Percentiles rank a stretch among this genome's conserved stretches.
Evolutionary conservation across 257 asterid species (phyloP).

Genomic region (Petrea volubilis): DNA sequence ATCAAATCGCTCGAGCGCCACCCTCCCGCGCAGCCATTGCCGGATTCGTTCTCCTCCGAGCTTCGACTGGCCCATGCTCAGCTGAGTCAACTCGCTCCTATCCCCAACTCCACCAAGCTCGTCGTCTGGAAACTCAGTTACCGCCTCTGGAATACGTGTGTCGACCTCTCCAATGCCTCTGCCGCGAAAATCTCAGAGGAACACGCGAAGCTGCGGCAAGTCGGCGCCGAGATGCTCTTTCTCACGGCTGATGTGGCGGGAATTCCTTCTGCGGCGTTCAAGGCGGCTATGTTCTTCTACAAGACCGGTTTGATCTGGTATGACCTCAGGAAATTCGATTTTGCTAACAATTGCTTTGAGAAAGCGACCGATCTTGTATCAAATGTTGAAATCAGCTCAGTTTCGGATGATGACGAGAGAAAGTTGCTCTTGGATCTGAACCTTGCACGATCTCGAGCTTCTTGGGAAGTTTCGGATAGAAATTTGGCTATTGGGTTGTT

Average conservation of each 20-base stretch:
- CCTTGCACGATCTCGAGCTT: constrained; percentile 74
- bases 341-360: constrained; percentile 79
- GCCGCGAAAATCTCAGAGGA: constrained; percentile 47
- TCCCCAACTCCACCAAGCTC: constrained; percentile 67
- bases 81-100: constrained; percentile 63
- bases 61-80: constrained; percentile 50
- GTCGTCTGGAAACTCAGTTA: constrained; percentile 86
- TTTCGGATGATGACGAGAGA: constrained; percentile 63
- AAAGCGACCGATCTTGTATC: constrained; percentile 88
- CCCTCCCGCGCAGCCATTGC: constrained; percentile 48
- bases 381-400: constrained; percentile 43
- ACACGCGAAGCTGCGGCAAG: constrained; percentile 84
- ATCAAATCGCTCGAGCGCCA: constrained; percentile 64
- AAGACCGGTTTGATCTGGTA: constrained; percentile 85
- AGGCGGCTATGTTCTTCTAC: constrained; percentile 76
- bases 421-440: constrained; percentile 68
- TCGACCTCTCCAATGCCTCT: constrained; percentile 79
- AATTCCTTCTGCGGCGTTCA: constrained; percentile 77
- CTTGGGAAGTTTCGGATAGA: constrained; percentile 85
- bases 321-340: constrained; percentile 62
- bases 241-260: constrained; percentile 67
- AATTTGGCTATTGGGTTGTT: constrained; percentile 68
- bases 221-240: constrained; percentile 78
- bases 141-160: constrained; percentile 95
- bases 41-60: constrained; percentile 61